Conservation (phyloP, 2,329 filamentous ascomycete genomes). For the Diaporthe nobilis region DNA sequence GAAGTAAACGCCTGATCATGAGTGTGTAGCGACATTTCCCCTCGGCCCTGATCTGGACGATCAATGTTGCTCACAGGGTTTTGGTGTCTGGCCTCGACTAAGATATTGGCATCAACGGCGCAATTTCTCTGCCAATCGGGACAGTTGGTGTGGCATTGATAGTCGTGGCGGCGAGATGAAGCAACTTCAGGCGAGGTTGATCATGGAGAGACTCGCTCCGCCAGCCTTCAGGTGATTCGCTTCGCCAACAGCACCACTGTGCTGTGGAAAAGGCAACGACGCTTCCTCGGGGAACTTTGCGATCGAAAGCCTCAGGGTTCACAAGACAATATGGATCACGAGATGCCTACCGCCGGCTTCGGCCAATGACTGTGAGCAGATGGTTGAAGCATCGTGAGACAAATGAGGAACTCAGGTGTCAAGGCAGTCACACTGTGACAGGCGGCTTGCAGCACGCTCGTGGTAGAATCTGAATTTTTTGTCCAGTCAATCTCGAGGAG, state of each 20-base stretch:
- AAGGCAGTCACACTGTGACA: background rate
- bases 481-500: background rate
- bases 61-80: background rate
- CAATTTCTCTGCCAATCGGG: constrained; percentile 19
- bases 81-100: background rate
- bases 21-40: too few relatives aligned
- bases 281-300: background rate
- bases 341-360: background rate
- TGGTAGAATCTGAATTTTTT: background rate
- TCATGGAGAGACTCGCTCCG: constrained; percentile 26
- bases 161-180: constrained; percentile 7
- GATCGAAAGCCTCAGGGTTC: background rate
- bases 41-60: background rate
- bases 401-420: background rate
- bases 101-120: background rate
- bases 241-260: too few relatives aligned
- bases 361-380: background rate
- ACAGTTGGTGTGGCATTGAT: background rate
- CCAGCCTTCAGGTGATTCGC: background rate
- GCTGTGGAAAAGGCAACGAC: background rate
- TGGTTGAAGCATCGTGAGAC: background rate
- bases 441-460: background rate
- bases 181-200: background rate
- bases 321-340: background rate
- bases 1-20: background rate